Percentiles rank a stretch among this genome's conserved stretches.
phyloP scores from a whole-genome alignment of 1,284 basidiomycete species.

The Grifola frondosa region DNA sequence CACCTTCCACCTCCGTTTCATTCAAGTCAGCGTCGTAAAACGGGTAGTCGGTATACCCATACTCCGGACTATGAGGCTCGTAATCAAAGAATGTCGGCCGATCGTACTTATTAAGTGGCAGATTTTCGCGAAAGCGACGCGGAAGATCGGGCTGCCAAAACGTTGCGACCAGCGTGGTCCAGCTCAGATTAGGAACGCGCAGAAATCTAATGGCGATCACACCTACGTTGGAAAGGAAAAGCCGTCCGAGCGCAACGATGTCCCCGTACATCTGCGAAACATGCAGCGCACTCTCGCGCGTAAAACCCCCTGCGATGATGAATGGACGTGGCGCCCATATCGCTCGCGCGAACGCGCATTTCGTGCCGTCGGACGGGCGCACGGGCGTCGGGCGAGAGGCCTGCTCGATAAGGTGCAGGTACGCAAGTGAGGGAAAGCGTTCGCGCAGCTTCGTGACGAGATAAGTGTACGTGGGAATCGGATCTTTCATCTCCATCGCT shows the following conservation, averaged over 20 bases:
- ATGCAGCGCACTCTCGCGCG: slow-evolving; percentile 27
- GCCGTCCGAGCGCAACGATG: slow-evolving; percentile 47
- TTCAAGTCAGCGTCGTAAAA: slow-evolving; percentile 27
- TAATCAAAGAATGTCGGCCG: slow-evolving; percentile 35
- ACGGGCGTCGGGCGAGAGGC: slow-evolving; percentile 5
- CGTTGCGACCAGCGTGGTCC: background rate
- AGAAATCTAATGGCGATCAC: too few relatives aligned
- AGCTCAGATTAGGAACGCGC: too few relatives aligned
- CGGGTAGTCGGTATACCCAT: slow-evolving; percentile 44
- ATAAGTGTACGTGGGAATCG: slow-evolving; percentile 35
- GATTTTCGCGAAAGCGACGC: slow-evolving; percentile 37
- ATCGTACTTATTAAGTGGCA: slow-evolving; percentile 34
- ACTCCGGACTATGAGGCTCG: slow-evolving; percentile 32
- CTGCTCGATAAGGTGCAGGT: slow-evolving; percentile 47
- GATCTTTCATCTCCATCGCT: slow-evolving; percentile 44
- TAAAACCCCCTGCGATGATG: slow-evolving; percentile 40
- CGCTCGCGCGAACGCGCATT: slow-evolving; percentile 26
- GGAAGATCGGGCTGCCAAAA: slow-evolving; percentile 50
- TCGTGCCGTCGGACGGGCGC: background rate
- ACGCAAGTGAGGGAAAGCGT: slow-evolving; percentile 44
- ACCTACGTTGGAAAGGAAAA: slow-evolving; percentile 46
- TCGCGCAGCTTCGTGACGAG: slow-evolving; percentile 28
- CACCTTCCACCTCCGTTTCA: slow-evolving; percentile 2
- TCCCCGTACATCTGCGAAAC: slow-evolving; percentile 34
- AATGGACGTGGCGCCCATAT: slow-evolving; percentile 32